Percentiles rank a stretch among this genome's conserved stretches.
Conservation (phyloP, 2,329 filamentous ascomycete species). For the Fusarium staphyleae region DNA sequence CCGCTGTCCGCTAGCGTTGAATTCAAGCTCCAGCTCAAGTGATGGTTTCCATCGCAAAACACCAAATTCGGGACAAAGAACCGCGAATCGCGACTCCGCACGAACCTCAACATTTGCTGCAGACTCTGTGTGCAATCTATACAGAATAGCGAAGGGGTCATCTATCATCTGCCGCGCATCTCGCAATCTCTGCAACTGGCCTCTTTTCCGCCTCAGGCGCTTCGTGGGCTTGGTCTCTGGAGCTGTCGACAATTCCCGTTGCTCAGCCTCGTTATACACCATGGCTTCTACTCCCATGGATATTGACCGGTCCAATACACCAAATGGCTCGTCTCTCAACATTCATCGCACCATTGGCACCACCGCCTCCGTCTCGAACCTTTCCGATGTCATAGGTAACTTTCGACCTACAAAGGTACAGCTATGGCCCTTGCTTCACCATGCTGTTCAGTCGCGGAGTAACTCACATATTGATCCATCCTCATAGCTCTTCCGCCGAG, state of each 20-base stretch:
- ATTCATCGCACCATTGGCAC: slow-evolving; percentile 57
- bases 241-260: not conserved
- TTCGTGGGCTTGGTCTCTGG: slow-evolving; percentile 7
- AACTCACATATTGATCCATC: not conserved
- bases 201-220: not conserved
- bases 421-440: not conserved
- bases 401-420: slow-evolving; percentile 83
- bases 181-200: slow-evolving; percentile 3
- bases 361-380: slow-evolving; percentile 64
- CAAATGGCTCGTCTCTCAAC: slow-evolving; percentile 56
- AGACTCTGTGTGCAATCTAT: too few relatives aligned
- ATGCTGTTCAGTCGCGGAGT: not conserved
- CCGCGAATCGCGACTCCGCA: not conserved
- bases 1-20: slow-evolving; percentile 20
- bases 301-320: slow-evolving; percentile 54
- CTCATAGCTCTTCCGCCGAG: slow-evolving; percentile 63
- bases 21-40: slow-evolving; percentile 6
- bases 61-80: slow-evolving; percentile 16
- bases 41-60: slow-evolving; percentile 22
- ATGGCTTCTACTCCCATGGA: slow-evolving; percentile 67
- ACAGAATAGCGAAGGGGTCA: too few relatives aligned
- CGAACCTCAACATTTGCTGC: not conserved
- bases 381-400: slow-evolving; percentile 77
- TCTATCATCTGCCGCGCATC: not conserved
- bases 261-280: slow-evolving; percentile 3